phyloP scores from a whole-genome alignment of 2,329 filamentous ascomycete species.

The Ceratocystis cacaofunesta region DNA sequence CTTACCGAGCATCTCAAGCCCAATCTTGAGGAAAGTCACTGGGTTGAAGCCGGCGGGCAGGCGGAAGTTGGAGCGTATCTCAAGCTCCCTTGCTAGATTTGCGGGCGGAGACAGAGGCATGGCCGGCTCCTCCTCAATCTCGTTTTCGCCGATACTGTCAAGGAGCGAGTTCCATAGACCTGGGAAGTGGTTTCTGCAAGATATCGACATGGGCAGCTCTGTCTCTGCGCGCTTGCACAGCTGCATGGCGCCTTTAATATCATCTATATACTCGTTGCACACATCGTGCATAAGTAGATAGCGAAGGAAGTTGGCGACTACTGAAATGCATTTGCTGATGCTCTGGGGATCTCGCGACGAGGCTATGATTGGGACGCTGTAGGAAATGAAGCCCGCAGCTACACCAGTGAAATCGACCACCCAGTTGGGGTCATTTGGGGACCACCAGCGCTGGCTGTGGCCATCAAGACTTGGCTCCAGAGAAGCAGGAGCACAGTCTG shows the following conservation, averaged over 20 bases:
- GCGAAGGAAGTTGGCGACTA: constrained; percentile 75
- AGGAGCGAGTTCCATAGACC: constrained; percentile 64
- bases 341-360: neutral
- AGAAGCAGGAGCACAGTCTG: constrained; percentile 25
- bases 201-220: constrained; percentile 48
- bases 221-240: constrained; percentile 51
- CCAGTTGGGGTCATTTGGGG: constrained; percentile 40
- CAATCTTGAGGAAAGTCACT: constrained; percentile 3
- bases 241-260: constrained; percentile 49
- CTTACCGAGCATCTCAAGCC: constrained; percentile 4
- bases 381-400: constrained; percentile 63
- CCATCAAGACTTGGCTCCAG: constrained; percentile 36
- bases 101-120: neutral
- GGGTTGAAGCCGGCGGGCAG: neutral
- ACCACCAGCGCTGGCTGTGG: constrained; percentile 34
- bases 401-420: constrained; percentile 68
- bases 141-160: constrained; percentile 28
- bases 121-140: neutral
- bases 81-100: neutral
- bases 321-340: constrained; percentile 24
- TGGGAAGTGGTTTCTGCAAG: constrained; percentile 43
- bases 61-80: neutral
- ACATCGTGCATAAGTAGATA: constrained; percentile 76
- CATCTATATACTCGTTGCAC: constrained; percentile 60
- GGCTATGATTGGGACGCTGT: constrained; percentile 23